A percentile compares a stretch with the other conserved stretches of the same genome.
phyloP scores from a whole-genome alignment of 2,329 filamentous ascomycete genomes.

The Dendryphion nanum region DNA sequence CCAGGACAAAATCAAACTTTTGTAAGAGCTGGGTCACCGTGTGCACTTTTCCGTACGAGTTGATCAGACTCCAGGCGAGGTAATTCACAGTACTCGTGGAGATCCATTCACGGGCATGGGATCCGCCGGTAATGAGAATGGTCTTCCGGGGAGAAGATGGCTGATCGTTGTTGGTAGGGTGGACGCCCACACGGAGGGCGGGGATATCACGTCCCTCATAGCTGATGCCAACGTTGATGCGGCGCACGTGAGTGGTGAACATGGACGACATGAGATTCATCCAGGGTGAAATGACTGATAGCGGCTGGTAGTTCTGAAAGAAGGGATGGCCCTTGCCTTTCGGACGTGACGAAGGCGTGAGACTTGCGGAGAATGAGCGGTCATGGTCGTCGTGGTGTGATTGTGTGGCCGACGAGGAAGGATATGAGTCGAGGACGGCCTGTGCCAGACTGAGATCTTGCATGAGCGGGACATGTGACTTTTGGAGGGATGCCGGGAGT shows the following conservation, averaged over 20 bases:
- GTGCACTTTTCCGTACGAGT: slow-evolving; percentile 71
- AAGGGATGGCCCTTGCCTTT: slow-evolving; percentile 63
- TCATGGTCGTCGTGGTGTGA: slow-evolving; percentile 24
- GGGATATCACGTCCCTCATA: slow-evolving; percentile 86
- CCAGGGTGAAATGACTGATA: slow-evolving; percentile 84
- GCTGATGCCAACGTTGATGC: slow-evolving; percentile 76
- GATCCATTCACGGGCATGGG: slow-evolving; percentile 97
- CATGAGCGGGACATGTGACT: slow-evolving; percentile 72
- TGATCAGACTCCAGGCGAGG: slow-evolving; percentile 83
- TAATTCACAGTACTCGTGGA: slow-evolving; percentile 89
- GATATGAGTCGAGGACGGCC: slow-evolving; percentile 75
- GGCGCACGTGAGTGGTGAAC: slow-evolving; percentile 76
- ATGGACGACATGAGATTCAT: slow-evolving; percentile 86
- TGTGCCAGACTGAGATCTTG: slow-evolving; percentile 68
- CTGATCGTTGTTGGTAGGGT: slow-evolving; percentile 50
- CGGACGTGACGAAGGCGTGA: slow-evolving; percentile 28
- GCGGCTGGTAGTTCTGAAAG: slow-evolving; percentile 88
- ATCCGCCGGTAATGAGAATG: slow-evolving; percentile 76
- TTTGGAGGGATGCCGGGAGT: slow-evolving; percentile 71
- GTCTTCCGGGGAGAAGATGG: slow-evolving; percentile 62
- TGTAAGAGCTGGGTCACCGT: slow-evolving; percentile 74
- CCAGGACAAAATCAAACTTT: slow-evolving; percentile 81
- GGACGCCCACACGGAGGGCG: slow-evolving; percentile 72
- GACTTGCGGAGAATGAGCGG: slow-evolving; percentile 24
- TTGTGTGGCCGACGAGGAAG: slow-evolving; percentile 42